Conservation (phyloP, 2,329 filamentous ascomycete genomes). For the Pseudogymnoascus sp. region DNA sequence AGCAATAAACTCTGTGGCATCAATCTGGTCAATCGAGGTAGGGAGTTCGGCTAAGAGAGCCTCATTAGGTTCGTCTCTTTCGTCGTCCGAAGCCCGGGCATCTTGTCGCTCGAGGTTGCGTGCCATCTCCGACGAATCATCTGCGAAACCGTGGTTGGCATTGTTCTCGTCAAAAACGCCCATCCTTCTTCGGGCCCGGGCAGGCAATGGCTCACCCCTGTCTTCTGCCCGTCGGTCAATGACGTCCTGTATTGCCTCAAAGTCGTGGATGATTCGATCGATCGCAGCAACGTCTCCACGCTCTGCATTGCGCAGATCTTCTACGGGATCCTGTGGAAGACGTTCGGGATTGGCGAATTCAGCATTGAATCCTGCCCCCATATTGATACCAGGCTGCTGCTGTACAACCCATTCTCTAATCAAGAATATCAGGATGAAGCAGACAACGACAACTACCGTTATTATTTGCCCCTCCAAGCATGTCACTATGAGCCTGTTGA, state of each 20-base stretch:
- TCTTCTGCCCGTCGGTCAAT: conserved; percentile 11
- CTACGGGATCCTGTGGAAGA: conserved; percentile 14
- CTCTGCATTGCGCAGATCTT: conserved; percentile 10
- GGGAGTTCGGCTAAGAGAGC: conserved; percentile 20
- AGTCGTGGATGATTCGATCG: conserved; percentile 13
- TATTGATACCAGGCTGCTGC: conserved; percentile 87
- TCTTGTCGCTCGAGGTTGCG: neutral
- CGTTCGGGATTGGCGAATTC: conserved; percentile 47
- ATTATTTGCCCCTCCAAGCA: conserved; percentile 90
- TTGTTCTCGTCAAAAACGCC: conserved; percentile 15
- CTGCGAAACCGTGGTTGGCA: neutral
- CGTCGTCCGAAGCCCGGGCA: neutral
- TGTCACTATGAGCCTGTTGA: conserved; percentile 75
- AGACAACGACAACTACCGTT: conserved; percentile 81
- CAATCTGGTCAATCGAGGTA: conserved; percentile 19
- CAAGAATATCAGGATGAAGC: conserved; percentile 92
- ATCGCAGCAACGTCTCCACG: conserved; percentile 8
- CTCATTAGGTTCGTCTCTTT: neutral
- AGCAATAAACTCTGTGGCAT: conserved; percentile 33
- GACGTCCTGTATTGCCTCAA: conserved; percentile 7
- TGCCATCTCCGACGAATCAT: neutral
- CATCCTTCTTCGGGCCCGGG: conserved; percentile 19
- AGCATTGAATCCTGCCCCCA: conserved; percentile 49
- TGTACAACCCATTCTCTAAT: conserved; percentile 98
- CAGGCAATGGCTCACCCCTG: conserved; percentile 18